These are phyloP conservation scores for Colletotrichum caudatum DNA, from an alignment of 2,329 filamentous ascomycete species.

Conservation along the genomic window DNA sequence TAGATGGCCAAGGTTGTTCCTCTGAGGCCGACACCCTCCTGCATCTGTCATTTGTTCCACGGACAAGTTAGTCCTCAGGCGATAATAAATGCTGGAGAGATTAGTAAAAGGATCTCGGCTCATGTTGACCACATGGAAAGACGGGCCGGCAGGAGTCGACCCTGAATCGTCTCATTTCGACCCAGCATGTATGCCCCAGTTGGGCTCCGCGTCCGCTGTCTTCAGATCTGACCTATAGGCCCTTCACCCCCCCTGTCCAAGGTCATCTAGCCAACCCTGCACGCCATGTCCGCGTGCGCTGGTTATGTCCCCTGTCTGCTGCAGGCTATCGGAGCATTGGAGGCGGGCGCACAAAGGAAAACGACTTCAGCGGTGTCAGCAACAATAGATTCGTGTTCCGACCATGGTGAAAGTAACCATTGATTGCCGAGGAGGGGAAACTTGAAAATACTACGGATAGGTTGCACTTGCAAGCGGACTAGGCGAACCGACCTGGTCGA, in stretches of 20 bases:
- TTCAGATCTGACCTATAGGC: slow-evolving; percentile 36
- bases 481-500: slow-evolving; percentile 5
- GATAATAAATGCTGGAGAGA: background rate
- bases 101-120: background rate
- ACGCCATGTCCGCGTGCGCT: slow-evolving; percentile 14
- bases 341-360: background rate
- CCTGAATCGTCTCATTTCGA: slow-evolving; percentile 20
- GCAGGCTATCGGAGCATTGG: slow-evolving; percentile 1
- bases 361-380: background rate
- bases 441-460: background rate
- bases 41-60: background rate
- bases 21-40: no score
- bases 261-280: slow-evolving; percentile 11
- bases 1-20: no score
- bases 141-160: slow-evolving; percentile 31
- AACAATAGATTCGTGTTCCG: slow-evolving; percentile 10
- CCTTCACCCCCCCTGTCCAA: slow-evolving; percentile 17
- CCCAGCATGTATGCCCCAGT: slow-evolving; percentile 2
- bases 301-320: slow-evolving; percentile 25
- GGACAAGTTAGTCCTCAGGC: background rate
- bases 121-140: slow-evolving; percentile 38
- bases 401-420: slow-evolving; percentile 6
- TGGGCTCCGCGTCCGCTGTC: slow-evolving; percentile 18
- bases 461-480: background rate
- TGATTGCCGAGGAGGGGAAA: slow-evolving; percentile 14